Evolutionary conservation across 768 basidiomycete genomes (phyloP).

Genomic region (Russula ochroleuca): DNA sequence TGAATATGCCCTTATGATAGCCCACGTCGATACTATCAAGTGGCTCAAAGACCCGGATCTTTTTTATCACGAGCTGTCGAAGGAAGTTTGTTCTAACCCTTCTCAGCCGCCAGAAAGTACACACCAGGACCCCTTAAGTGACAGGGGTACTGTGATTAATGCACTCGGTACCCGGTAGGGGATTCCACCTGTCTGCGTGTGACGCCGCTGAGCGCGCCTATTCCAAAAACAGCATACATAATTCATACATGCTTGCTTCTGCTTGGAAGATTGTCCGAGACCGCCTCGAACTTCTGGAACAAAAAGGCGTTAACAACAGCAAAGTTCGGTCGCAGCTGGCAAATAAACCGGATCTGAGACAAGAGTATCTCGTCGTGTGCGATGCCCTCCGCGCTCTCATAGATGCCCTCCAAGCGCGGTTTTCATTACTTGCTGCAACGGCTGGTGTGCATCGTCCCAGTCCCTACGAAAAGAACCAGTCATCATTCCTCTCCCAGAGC

Average conservation of each 20-base stretch:
- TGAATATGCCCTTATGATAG: slow-evolving; percentile 33
- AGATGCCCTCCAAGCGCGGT: slow-evolving; percentile 56
- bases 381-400: slow-evolving; percentile 60
- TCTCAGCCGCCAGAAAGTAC: slow-evolving; percentile 29
- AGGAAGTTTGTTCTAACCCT: slow-evolving; percentile 52
- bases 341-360: slow-evolving; percentile 47
- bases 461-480: slow-evolving; percentile 14
- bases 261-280: slow-evolving; percentile 74
- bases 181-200: slow-evolving; percentile 1
- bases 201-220: slow-evolving; percentile 9
- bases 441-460: slow-evolving; percentile 48
- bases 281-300: slow-evolving; percentile 51
- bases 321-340: slow-evolving; percentile 52
- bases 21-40: slow-evolving; percentile 64
- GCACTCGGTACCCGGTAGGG: slow-evolving; percentile 29
- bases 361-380: slow-evolving; percentile 58
- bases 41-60: slow-evolving; percentile 61
- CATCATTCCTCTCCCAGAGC: slow-evolving; percentile 43
- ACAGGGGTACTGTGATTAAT: slow-evolving; percentile 22
- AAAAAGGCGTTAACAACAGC: slow-evolving; percentile 50
- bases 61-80: slow-evolving; percentile 54
- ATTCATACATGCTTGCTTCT: slow-evolving; percentile 75
- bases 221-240: slow-evolving; percentile 48
- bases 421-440: slow-evolving; percentile 65
- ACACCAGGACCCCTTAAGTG: slow-evolving; percentile 12